phyloP scores from a whole-genome alignment of 208 protist genomes.

The Wallacemonas sp. region DNA sequence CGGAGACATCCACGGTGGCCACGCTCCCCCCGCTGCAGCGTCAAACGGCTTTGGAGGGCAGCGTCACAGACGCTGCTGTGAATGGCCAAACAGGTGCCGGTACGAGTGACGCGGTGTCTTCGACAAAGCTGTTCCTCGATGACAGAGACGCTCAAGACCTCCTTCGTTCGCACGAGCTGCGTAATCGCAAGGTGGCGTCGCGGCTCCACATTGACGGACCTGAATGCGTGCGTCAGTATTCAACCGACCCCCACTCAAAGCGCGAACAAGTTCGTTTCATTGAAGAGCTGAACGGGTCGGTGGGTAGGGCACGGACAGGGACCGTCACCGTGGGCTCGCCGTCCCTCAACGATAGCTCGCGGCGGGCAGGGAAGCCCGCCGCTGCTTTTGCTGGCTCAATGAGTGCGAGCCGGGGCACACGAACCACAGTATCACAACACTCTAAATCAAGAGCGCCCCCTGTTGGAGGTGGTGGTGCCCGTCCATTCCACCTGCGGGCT shows the following conservation, averaged over 20 bases:
- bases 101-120: neutral
- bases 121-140: slow-evolving; percentile 15
- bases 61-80: neutral
- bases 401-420: too few species aligned
- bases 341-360: neutral
- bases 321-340: neutral
- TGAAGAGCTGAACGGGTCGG: slow-evolving; percentile 28
- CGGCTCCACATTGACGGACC: slow-evolving; percentile 61
- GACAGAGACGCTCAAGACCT: slow-evolving; percentile 20
- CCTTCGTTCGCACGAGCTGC: slow-evolving; percentile 21
- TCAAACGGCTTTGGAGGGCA: too few species aligned
- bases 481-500: neutral
- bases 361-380: too few species aligned
- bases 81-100: neutral
- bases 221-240: slow-evolving; percentile 68
- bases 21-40: too few species aligned
- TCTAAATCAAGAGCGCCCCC: too few species aligned
- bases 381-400: too few species aligned
- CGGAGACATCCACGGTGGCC: too few species aligned
- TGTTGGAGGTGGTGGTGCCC: too few species aligned
- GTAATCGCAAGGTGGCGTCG: slow-evolving; percentile 53
- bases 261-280: slow-evolving; percentile 82
- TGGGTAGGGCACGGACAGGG: neutral
- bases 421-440: too few species aligned
- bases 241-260: slow-evolving; percentile 57